Evolutionary conservation across 176 grass and related monocot species (phyloP).

Genomic region (Cocos nucifera): DNA sequence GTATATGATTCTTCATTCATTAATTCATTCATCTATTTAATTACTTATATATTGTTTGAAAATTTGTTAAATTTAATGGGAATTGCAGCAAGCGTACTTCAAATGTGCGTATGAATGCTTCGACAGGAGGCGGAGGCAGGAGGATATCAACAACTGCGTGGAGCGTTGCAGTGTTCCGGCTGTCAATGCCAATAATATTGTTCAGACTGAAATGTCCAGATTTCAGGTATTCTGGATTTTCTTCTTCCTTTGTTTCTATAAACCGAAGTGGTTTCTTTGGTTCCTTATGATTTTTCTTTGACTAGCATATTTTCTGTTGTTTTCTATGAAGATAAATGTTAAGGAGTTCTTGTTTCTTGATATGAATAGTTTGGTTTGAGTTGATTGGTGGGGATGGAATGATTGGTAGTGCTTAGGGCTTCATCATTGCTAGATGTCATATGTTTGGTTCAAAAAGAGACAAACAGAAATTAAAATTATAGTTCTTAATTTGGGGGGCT

Average conservation of each 20-base stretch:
- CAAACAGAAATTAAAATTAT: too few species aligned
- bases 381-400: too few species aligned
- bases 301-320: background rate
- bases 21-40: too few species aligned
- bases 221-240: conserved; percentile 60
- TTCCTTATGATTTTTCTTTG: background rate
- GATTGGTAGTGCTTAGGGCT: too few species aligned
- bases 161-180: conserved; percentile 84
- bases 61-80: background rate
- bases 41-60: too few species aligned
- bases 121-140: conserved; percentile 58
- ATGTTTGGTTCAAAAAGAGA: too few species aligned
- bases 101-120: conserved; percentile 92
- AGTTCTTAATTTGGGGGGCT: too few species aligned
- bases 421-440: too few species aligned
- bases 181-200: conserved; percentile 63
- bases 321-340: background rate
- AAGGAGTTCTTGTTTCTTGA: too few species aligned
- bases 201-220: conserved; percentile 84
- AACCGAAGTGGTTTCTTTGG: too few species aligned
- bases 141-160: conserved; percentile 69
- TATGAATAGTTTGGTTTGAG: too few species aligned
- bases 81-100: conserved; percentile 89
- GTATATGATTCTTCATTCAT: too few species aligned
- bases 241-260: background rate